A percentile compares a stretch with the other conserved stretches of the same genome.
Conservation (phyloP, 805 yeast species). For the Metschnikowia shivogae region DNA sequence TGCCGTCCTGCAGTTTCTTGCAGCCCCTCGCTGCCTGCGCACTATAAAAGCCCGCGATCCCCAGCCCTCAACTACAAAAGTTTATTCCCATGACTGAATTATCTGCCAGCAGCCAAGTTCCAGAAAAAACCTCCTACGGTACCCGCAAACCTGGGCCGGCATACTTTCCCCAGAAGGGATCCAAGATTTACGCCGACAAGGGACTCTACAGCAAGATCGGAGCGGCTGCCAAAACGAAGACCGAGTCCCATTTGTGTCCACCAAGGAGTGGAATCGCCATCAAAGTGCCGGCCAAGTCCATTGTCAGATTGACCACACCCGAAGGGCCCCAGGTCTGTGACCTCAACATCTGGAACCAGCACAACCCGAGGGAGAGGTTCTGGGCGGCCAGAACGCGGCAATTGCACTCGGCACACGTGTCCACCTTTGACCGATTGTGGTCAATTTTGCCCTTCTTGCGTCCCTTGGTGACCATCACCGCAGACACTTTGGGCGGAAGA, state of each 20-base stretch:
- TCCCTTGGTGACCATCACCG: constrained; percentile 61
- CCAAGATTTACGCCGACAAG: constrained; percentile 49
- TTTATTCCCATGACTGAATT: constrained; percentile 5
- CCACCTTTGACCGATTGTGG: constrained; percentile 60
- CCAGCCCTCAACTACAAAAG: background rate
- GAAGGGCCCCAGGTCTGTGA: constrained; percentile 73
- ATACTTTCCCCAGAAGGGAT: constrained; percentile 52
- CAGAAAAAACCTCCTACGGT: constrained; percentile 31
- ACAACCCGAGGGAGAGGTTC: constrained; percentile 59
- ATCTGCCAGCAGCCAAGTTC: constrained; percentile 23
- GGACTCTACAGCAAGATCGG: constrained; percentile 45
- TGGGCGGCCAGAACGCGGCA: constrained; percentile 73
- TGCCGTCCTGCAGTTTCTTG: background rate
- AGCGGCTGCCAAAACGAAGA: constrained; percentile 39
- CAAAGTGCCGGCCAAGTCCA: constrained; percentile 56
- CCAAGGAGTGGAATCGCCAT: constrained; percentile 60
- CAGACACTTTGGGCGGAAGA: constrained; percentile 52
- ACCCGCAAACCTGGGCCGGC: constrained; percentile 50
- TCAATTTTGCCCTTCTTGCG: constrained; percentile 62
- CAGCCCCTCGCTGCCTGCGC: background rate
- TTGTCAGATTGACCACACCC: constrained; percentile 58
- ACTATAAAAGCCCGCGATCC: background rate
- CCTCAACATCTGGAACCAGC: constrained; percentile 58
- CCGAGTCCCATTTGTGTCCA: constrained; percentile 41
- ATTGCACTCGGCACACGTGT: constrained; percentile 59